Conservation (phyloP, 148 eudicot species). For the Camellia sinensis region DNA sequence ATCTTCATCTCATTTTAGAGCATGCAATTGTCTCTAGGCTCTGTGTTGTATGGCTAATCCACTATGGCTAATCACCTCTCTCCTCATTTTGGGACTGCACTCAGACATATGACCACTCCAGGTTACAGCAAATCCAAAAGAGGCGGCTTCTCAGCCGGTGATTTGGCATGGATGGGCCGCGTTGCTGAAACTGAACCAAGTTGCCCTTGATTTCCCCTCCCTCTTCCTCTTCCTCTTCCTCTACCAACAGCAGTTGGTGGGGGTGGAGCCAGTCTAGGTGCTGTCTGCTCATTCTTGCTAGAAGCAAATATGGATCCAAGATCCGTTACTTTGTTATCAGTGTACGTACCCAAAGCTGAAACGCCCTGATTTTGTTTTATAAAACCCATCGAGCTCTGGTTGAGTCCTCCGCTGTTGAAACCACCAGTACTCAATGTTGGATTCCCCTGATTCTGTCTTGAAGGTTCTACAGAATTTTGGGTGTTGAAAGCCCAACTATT, state of each 20-base stretch:
- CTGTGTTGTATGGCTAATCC: neutral
- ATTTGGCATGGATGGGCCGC: slow-evolving; percentile 27
- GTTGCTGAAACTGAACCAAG: slow-evolving; percentile 25
- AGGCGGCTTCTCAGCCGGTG: slow-evolving; percentile 70
- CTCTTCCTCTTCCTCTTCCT: slow-evolving; percentile 65
- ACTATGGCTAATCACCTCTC: neutral
- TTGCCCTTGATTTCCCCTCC: slow-evolving; percentile 67
- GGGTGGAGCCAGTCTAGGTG: slow-evolving; percentile 88
- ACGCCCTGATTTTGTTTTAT: slow-evolving; percentile 51
- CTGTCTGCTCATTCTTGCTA: slow-evolving; percentile 49
- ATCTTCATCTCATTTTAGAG: neutral
- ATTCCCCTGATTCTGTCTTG: slow-evolving; percentile 49
- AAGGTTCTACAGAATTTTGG: slow-evolving; percentile 29
- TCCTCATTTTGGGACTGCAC: neutral
- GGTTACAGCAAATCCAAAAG: slow-evolving; percentile 72
- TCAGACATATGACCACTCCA: neutral
- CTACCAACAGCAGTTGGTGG: slow-evolving; percentile 78
- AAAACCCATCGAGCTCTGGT: slow-evolving; percentile 48
- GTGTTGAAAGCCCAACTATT: slow-evolving; percentile 46
- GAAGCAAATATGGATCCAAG: slow-evolving; percentile 75
- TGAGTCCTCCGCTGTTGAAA: slow-evolving; percentile 29
- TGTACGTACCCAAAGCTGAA: slow-evolving; percentile 27
- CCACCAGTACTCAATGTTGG: slow-evolving; percentile 30
- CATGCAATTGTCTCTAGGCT: neutral
- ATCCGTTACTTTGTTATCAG: slow-evolving; percentile 43